These are phyloP conservation scores for Suillus plorans DNA, from an alignment of 768 basidiomycete genomes.

Conservation along the genomic window DNA sequence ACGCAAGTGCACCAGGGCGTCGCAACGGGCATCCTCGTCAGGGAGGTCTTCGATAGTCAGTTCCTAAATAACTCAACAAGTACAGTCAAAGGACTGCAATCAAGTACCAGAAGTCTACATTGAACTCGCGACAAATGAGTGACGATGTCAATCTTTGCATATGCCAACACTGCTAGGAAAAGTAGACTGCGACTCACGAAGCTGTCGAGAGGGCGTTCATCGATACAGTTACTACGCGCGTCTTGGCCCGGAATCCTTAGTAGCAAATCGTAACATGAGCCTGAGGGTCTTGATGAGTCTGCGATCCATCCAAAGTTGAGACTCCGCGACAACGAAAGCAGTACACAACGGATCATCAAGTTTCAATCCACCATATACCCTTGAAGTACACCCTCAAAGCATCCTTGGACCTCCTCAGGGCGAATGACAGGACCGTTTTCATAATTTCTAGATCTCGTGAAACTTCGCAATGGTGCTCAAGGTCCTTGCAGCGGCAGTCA, in stretches of 20 bases:
- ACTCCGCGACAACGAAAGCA: no score
- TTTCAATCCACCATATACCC: no score
- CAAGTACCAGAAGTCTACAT: background rate
- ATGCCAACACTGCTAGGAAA: background rate
- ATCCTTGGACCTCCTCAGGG: no score
- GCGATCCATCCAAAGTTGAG: no score
- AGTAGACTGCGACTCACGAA: background rate
- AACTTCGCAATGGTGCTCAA: constrained; percentile 51
- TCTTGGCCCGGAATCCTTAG: no score
- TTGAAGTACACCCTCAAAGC: no score
- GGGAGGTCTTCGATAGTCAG: background rate
- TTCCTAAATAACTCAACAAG: background rate
- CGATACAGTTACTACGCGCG: no score
- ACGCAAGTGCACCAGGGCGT: background rate
- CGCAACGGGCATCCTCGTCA: background rate
- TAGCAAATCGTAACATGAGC: no score
- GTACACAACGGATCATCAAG: no score
- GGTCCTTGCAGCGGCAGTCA: constrained; percentile 38
- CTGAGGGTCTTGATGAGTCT: no score
- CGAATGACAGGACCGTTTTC: no score
- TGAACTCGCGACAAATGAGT: background rate
- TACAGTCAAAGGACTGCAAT: background rate
- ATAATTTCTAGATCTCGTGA: background rate
- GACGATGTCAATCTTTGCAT: background rate
- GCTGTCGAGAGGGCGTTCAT: background rate